Conservation (phyloP, 345 rosid species). For the Heritiera fomes region DNA sequence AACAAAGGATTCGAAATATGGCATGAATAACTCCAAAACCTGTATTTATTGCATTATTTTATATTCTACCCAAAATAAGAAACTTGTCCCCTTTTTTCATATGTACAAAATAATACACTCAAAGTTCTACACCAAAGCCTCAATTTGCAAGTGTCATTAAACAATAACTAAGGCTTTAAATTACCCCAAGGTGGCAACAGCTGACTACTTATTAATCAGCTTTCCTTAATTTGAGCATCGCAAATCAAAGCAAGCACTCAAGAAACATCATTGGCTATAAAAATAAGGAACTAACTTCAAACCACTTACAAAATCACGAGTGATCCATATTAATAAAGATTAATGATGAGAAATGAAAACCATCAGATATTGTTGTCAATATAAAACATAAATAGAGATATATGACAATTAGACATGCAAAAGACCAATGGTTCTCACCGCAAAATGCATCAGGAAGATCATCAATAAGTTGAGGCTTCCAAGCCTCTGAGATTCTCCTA, state of each 20-base stretch:
- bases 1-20: neutral
- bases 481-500: conserved; percentile 57
- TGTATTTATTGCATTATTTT: neutral
- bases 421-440: conserved; percentile 45
- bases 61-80: neutral
- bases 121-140: neutral
- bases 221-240: neutral
- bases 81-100: neutral
- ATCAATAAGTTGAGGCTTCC: conserved; percentile 73
- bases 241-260: conserved; percentile 13
- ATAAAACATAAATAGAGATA: neutral
- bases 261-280: neutral
- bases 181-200: neutral
- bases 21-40: neutral
- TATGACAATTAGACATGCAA: neutral
- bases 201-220: neutral
- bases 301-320: neutral
- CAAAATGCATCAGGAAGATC: conserved; percentile 87
- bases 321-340: neutral
- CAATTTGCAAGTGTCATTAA: neutral
- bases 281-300: neutral
- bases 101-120: neutral
- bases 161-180: neutral
- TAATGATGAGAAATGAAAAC: neutral
- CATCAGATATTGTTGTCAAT: neutral